Percentiles rank a stretch among this genome's conserved stretches.
Conservation (phyloP, 108 stramenopile genomes). For the Licmophora abbreviata region DNA sequence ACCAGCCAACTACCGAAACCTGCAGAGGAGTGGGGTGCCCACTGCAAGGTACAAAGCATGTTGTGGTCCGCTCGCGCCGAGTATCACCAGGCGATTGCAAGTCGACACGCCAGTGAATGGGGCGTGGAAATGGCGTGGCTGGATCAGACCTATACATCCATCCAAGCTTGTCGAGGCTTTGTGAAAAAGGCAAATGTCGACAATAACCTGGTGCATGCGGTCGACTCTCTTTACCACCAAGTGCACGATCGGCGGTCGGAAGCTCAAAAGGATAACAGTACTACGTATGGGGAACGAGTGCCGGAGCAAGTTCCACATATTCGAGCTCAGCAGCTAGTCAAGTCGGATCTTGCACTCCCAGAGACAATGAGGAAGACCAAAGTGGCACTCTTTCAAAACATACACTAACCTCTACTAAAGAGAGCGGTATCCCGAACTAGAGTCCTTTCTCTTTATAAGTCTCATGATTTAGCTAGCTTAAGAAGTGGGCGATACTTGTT, state of each 20-base stretch:
- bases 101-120: constrained; percentile 15
- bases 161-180: constrained; percentile 20
- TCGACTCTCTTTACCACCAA: neutral
- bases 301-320: constrained; percentile 24
- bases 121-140: constrained; percentile 36
- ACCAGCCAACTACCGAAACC: constrained; percentile 26
- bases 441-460: no score
- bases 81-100: constrained; percentile 31
- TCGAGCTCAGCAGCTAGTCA: constrained; percentile 25
- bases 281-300: constrained; percentile 29
- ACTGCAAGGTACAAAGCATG: constrained; percentile 35
- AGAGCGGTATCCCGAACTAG: no score
- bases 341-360: constrained; percentile 17
- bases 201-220: constrained; percentile 9
- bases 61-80: constrained; percentile 27
- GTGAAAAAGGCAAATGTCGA: neutral
- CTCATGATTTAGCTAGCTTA: no score
- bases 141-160: constrained; percentile 3
- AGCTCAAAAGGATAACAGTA: constrained; percentile 30
- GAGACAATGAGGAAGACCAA: constrained; percentile 24
- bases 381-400: constrained; percentile 14
- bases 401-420: neutral
- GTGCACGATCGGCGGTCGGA: constrained; percentile 25
- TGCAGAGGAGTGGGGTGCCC: constrained; percentile 27
- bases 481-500: no score